Evolutionary conservation across 352 stramenopile species (phyloP), one percentile per base, ranked within the genome.

Genomic region (Globisporangium recalcitrans): DNA sequence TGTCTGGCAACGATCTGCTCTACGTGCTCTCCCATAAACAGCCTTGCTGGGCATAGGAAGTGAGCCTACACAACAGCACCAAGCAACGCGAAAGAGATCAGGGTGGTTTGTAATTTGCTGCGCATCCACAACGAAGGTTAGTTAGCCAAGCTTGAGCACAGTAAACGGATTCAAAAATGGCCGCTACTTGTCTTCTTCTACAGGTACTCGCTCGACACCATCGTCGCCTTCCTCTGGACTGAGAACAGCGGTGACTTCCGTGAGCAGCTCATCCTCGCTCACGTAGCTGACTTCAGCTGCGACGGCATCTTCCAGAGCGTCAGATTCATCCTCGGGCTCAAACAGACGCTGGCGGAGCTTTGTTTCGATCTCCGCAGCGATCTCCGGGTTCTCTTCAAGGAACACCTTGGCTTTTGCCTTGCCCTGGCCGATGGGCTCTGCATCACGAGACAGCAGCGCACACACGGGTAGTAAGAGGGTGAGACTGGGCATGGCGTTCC

Each of bases 1-100:
- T 95, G 46, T 82, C 80, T 13, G 85, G 82, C 19, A 87, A 95
- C 66, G 85, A 95, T 60, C 59, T 93, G 60, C 77, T 95, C 21
- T 95, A 95, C 52, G 82, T 95, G 61, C 72, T 95, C 21, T 82
- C 82, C 19, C 77, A 88, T 60, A 91, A 90, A 58, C 85, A 95
- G 58, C 85, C 85, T 1, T 86, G 71, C 49, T 94, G 85, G 83
- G 74, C 68, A 14, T 62, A 62, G 22, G 8, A 42, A 13, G 5
- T 11, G 6, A 46, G 38, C 19, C 16, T 46, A 46, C 8, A 1
- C 36, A 46, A 46, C 38, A 46, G 16, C 6, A 21, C 6, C 8
- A 44, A 44, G 14, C n/a, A 8, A 7, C n/a, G 4, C 14, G 36
- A 44, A 21, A 4, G 3, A 9, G 10, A 34, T 22, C 14, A 38